A percentile compares a stretch with the other conserved stretches of the same genome.
phyloP scores from a whole-genome alignment of 306 rosid species.

The Styphnolobium japonicum region DNA sequence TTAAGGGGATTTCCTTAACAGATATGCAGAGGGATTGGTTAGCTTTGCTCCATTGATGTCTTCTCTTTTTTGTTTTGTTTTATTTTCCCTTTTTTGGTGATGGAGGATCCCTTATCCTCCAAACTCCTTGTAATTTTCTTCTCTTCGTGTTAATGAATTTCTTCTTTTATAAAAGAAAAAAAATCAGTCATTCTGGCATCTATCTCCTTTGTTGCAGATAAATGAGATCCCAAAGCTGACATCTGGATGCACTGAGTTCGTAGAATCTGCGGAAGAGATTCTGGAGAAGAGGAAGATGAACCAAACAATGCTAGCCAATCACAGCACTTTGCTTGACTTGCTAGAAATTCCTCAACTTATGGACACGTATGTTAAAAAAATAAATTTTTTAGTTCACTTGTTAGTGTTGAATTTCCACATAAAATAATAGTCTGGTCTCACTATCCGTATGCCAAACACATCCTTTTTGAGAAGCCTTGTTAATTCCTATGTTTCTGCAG shows the following conservation, averaged over 20 bases:
- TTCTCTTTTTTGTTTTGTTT: not conserved
- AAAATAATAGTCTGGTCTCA: not conserved
- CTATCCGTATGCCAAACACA: not conserved
- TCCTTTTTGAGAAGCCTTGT: conserved; percentile 17
- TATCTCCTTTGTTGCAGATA: conserved; percentile 50
- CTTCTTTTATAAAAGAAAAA: not conserved
- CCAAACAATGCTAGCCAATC: conserved; percentile 89
- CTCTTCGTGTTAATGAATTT: not conserved
- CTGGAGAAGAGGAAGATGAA: conserved; percentile 96
- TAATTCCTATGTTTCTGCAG: conserved; percentile 44
- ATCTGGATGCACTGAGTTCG: conserved; percentile 85
- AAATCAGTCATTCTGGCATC: conserved; percentile 13
- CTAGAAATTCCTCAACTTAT: conserved; percentile 97
- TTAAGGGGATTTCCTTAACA: too few species aligned
- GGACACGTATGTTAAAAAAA: conserved; percentile 68
- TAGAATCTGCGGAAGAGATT: conserved; percentile 85
- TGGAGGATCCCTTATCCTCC: not conserved
- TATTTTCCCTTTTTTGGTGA: not conserved
- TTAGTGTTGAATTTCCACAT: not conserved
- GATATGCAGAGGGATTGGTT: too few species aligned
- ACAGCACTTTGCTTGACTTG: conserved; percentile 93
- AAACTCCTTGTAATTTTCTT: not conserved
- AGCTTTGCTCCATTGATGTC: too few species aligned
- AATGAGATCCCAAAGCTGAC: conserved; percentile 80
- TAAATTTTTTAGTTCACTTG: not conserved